Percentiles rank a stretch among this genome's conserved stretches.
These are phyloP conservation scores for Diaporthe longicolla DNA, from an alignment of 2,329 filamentous ascomycete species.

Conservation along the genomic window DNA sequence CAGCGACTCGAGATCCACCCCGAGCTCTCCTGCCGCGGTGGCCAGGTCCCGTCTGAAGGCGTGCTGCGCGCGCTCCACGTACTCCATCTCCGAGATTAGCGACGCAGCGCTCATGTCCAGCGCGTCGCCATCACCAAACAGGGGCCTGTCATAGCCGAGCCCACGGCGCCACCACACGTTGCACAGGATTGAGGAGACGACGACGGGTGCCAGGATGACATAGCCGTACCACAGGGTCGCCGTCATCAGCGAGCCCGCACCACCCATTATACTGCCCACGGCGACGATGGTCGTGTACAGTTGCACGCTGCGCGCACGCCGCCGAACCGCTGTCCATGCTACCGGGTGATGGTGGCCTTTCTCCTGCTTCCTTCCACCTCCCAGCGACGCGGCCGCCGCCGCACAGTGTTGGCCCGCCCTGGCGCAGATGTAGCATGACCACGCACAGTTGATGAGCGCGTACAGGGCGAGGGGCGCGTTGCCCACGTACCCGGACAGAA, in stretches of 20 bases:
- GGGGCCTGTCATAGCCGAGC: constrained; percentile 60
- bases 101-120: constrained; percentile 35
- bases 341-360: constrained; percentile 24
- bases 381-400: constrained; percentile 39
- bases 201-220: constrained; percentile 64
- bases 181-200: constrained; percentile 59
- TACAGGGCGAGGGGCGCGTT: constrained; percentile 64
- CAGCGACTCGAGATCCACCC: constrained; percentile 39
- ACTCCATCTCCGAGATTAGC: constrained; percentile 47
- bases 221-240: constrained; percentile 67
- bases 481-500: constrained; percentile 68
- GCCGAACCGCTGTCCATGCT: constrained; percentile 47
- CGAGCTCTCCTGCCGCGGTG: background rate
- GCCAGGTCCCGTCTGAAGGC: constrained; percentile 4
- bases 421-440: constrained; percentile 59
- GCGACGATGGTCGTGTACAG: constrained; percentile 61
- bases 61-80: constrained; percentile 9
- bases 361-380: background rate
- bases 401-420: constrained; percentile 57
- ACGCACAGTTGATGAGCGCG: constrained; percentile 62
- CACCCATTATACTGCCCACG: constrained; percentile 60
- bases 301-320: constrained; percentile 57
- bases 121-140: constrained; percentile 42
- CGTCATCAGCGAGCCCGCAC: constrained; percentile 63
- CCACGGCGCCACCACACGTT: constrained; percentile 62